phyloP scores from a whole-genome alignment of 169 alveolate genomes.

The Eimeria tenella region DNA sequence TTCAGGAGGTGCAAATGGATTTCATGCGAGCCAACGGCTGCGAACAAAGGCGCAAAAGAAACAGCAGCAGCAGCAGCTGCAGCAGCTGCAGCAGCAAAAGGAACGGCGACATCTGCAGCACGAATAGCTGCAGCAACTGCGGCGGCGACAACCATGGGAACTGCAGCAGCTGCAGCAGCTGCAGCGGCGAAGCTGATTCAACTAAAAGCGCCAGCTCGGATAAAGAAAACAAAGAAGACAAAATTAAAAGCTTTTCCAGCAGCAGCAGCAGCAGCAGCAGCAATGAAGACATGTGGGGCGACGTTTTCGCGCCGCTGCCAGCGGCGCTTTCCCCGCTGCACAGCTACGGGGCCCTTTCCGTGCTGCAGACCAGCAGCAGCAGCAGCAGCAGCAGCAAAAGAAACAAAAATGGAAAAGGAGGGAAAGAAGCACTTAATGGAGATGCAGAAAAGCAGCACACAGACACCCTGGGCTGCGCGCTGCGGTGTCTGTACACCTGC shows the following conservation, averaged over 20 bases:
- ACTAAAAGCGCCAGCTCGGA: background rate
- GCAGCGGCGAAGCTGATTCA: background rate
- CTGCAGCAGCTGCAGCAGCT: background rate
- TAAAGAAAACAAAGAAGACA: background rate
- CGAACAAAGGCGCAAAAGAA: background rate
- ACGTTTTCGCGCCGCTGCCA: background rate
- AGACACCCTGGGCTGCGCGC: too few species aligned
- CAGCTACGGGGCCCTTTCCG: background rate
- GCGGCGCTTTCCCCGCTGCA: background rate
- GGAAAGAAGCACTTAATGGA: background rate
- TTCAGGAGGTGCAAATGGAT: background rate
- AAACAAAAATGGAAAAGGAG: background rate
- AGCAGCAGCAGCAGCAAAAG: background rate
- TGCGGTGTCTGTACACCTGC: background rate
- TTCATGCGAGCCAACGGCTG: background rate
- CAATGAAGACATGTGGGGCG: constrained; percentile 23
- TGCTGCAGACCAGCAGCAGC: background rate
- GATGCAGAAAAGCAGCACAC: background rate
- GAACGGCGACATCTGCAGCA: background rate
- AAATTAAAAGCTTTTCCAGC: background rate
- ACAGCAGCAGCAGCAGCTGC: background rate
- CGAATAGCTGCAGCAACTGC: background rate
- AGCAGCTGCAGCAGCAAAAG: background rate
- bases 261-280: background rate
- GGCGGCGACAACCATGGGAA: background rate